phyloP scores from a whole-genome alignment of 108 stramenopile genomes.

The Pseudonitzschia multistriata region DNA sequence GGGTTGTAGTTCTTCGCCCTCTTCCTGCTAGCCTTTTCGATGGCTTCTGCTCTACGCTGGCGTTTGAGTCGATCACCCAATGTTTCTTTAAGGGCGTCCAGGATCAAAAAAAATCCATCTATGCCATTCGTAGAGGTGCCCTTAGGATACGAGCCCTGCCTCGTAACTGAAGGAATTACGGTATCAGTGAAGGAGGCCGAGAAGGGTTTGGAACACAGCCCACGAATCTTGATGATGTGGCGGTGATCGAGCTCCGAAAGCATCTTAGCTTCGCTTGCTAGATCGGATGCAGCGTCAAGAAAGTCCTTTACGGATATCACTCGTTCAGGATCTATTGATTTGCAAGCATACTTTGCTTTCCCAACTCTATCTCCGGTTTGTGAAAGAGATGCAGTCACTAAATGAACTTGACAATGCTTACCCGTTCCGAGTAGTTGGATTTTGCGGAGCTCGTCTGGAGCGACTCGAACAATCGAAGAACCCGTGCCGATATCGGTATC shows the following conservation, averaged over 20 bases:
- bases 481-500: neutral
- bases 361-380: neutral
- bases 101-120: constrained; percentile 18
- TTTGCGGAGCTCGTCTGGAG: neutral
- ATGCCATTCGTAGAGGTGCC: neutral
- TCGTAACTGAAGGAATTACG: constrained; percentile 16
- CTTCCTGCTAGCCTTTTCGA: no score
- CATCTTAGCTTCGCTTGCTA: constrained; percentile 27
- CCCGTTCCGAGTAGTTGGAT: constrained; percentile 2
- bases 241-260: constrained; percentile 25
- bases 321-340: neutral
- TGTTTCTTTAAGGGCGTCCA: constrained; percentile 22
- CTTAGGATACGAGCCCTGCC: neutral
- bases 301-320: neutral
- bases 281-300: constrained; percentile 17
- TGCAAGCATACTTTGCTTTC: neutral
- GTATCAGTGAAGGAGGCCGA: constrained; percentile 3
- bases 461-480: neutral
- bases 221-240: constrained; percentile 28
- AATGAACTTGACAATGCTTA: neutral
- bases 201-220: constrained; percentile 12
- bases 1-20: neutral
- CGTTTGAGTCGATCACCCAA: constrained; percentile 19
- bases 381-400: neutral
- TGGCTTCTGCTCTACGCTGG: constrained; percentile 3